phyloP scores from a whole-genome alignment of 495 filamentous ascomycete genomes.

The Daldinia concentrica region DNA sequence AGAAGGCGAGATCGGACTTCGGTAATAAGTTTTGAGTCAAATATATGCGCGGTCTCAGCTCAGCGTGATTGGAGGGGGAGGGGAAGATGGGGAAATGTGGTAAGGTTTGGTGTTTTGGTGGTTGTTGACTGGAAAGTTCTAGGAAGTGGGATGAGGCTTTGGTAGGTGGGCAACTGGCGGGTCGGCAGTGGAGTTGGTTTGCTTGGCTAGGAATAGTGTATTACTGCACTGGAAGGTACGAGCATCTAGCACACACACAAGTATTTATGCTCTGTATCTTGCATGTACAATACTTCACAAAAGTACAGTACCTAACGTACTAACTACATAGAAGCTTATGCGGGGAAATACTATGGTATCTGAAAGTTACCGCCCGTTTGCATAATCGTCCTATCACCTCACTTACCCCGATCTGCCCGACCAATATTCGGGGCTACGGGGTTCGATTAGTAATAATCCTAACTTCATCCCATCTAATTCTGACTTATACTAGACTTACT shows the following conservation, averaged over 20 bases:
- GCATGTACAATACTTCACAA: too few relatives aligned
- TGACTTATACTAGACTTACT: neutral
- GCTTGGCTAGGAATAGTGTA: neutral
- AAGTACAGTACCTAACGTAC: too few relatives aligned
- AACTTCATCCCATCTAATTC: neutral
- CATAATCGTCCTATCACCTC: conserved; percentile 3
- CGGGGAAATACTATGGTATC: neutral
- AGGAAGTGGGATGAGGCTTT: conserved; percentile 30
- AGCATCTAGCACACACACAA: too few relatives aligned
- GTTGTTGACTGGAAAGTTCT: conserved; percentile 29
- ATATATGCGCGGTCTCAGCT: conserved; percentile 8
- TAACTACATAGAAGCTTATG: neutral
- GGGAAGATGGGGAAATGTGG: conserved; percentile 11
- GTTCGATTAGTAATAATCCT: neutral
- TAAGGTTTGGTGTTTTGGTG: conserved; percentile 20
- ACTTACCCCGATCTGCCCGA: conserved; percentile 1
- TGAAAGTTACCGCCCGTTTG: neutral
- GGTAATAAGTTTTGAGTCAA: conserved; percentile 7
- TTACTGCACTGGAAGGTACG: too few relatives aligned
- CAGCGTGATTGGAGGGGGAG: conserved; percentile 10
- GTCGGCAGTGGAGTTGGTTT: neutral
- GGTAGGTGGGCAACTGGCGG: neutral
- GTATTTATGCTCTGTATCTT: too few relatives aligned
- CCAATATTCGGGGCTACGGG: neutral
- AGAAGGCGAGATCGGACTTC: neutral